Conservation (phyloP, 352 stramenopile species). For the Thraustotheca clavata region DNA sequence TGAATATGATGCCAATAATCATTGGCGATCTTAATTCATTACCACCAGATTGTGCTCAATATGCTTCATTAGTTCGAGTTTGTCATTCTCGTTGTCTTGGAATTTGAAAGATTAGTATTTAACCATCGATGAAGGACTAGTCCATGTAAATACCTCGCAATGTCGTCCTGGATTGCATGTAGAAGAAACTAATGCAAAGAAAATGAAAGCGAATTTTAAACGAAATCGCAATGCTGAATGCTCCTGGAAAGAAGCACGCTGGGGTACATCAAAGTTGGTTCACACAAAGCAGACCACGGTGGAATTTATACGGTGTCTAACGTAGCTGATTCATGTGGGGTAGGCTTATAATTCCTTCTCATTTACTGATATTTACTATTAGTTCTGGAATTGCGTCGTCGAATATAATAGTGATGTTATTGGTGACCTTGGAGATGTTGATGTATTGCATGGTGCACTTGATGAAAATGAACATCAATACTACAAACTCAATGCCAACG, state of each 20-base stretch:
- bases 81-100: too few relatives aligned
- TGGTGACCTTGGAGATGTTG: slow-evolving; percentile 18
- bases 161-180: slow-evolving; percentile 22
- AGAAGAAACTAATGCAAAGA: background rate
- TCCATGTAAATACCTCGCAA: slow-evolving; percentile 19
- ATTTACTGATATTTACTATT: background rate
- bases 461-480: background rate
- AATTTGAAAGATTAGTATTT: slow-evolving; percentile 20
- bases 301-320: slow-evolving; percentile 26
- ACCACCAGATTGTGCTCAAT: background rate
- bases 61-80: background rate
- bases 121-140: slow-evolving; percentile 22
- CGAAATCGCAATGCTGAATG: background rate
- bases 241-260: background rate
- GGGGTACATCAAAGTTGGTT: slow-evolving; percentile 6
- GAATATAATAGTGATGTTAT: background rate
- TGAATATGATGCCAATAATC: slow-evolving; percentile 20
- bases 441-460: slow-evolving; percentile 7
- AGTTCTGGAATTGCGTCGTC: background rate
- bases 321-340: slow-evolving; percentile 16
- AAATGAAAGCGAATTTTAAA: background rate
- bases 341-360: background rate
- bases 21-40: background rate
- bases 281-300: slow-evolving; percentile 12
- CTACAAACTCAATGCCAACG: slow-evolving; percentile 12